These are phyloP conservation scores for Epichloe aotearoae DNA, from an alignment of 2,329 filamentous ascomycete species.

Conservation along the genomic window DNA sequence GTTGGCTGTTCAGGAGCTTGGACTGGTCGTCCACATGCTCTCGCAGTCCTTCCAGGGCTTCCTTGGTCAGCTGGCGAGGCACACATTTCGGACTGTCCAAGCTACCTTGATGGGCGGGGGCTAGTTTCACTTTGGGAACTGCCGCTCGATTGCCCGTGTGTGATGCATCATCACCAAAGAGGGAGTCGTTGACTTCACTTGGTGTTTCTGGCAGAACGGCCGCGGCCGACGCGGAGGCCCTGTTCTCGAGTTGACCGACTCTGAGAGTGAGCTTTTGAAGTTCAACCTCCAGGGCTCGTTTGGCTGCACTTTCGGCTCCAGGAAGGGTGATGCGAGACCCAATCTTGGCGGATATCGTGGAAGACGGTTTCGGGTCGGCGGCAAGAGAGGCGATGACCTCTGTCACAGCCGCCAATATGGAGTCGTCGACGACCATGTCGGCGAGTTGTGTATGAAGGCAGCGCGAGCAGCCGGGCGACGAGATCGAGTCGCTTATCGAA, in stretches of 20 bases:
- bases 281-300: conserved; percentile 69
- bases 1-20: conserved; percentile 78
- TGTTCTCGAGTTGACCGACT: conserved; percentile 71
- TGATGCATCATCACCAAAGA: conserved; percentile 44
- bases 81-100: conserved; percentile 23
- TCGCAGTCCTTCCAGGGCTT: conserved; percentile 72
- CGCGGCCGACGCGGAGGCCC: conserved; percentile 47
- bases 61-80: conserved; percentile 51
- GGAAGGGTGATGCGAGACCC: conserved; percentile 54
- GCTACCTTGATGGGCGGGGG: conserved; percentile 27
- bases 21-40: conserved; percentile 91
- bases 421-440: conserved; percentile 35
- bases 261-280: conserved; percentile 64
- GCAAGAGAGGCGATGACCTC: conserved; percentile 41
- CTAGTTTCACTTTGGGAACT: conserved; percentile 30
- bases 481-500: not conserved
- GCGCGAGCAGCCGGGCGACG: not conserved
- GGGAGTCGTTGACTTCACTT: conserved; percentile 57
- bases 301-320: conserved; percentile 61
- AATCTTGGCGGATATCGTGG: conserved; percentile 26
- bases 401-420: conserved; percentile 39
- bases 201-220: conserved; percentile 66
- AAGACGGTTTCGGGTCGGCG: conserved; percentile 25
- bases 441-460: conserved; percentile 15
- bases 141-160: conserved; percentile 27